phyloP scores from a whole-genome alignment of 169 alveolate genomes.

The Plasmodium fragile region DNA sequence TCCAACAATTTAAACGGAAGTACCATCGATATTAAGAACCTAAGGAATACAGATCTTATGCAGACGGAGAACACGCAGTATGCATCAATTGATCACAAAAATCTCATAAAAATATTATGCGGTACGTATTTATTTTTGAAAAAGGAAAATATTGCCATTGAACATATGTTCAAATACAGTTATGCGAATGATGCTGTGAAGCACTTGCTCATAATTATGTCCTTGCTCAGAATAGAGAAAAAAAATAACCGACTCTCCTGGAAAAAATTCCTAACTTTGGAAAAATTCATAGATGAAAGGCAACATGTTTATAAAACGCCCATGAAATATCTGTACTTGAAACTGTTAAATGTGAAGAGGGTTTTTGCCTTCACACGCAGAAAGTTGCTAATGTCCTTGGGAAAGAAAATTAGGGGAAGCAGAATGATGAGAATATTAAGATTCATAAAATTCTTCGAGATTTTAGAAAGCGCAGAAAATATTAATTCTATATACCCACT shows the following conservation, averaged over 20 bases:
- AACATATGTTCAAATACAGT: slow-evolving; percentile 18
- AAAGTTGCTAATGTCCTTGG: neutral
- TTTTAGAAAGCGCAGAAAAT: slow-evolving; percentile 44
- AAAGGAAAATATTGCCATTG: slow-evolving; percentile 43
- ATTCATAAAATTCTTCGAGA: slow-evolving; percentile 30
- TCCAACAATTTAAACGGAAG: neutral
- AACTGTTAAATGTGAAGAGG: slow-evolving; percentile 29
- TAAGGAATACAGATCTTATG: neutral
- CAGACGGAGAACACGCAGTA: slow-evolving; percentile 25
- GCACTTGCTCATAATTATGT: slow-evolving; percentile 33
- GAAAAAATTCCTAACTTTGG: slow-evolving; percentile 54
- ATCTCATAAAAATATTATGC: slow-evolving; percentile 58
- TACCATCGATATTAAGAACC: neutral
- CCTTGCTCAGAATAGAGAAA: slow-evolving; percentile 62
- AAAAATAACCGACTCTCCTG: slow-evolving; percentile 28
- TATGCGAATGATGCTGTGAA: slow-evolving; percentile 12
- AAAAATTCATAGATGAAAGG: slow-evolving; percentile 64
- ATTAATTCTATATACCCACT: slow-evolving; percentile 25
- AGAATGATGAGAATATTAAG: slow-evolving; percentile 30
- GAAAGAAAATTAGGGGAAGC: neutral
- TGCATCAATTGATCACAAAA: slow-evolving; percentile 24
- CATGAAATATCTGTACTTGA: slow-evolving; percentile 32
- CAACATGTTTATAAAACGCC: slow-evolving; percentile 50
- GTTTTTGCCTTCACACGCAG: neutral
- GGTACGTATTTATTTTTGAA: slow-evolving; percentile 60